A percentile compares a stretch with the other conserved stretches of the same genome.
phyloP scores from a whole-genome alignment of 352 stramenopile species.

The Globisporangium spinosum region DNA sequence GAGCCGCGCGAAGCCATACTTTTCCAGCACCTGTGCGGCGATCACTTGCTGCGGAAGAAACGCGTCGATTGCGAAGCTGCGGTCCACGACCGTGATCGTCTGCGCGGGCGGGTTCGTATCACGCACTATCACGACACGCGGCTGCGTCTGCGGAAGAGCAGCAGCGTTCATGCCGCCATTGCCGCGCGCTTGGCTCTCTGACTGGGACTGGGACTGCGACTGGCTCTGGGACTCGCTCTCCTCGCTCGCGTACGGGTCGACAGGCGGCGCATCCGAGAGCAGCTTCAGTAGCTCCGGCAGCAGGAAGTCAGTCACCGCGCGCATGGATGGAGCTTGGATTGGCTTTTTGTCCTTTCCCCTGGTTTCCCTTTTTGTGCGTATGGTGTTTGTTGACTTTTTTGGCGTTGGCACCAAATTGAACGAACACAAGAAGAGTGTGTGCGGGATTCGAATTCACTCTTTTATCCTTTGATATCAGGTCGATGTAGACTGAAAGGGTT shows the following conservation, averaged over 20 bases:
- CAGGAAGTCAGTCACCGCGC: slow-evolving; percentile 45
- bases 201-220: slow-evolving; percentile 4
- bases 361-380: background rate
- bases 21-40: slow-evolving; percentile 15
- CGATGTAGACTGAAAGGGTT: background rate
- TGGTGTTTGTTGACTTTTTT: background rate
- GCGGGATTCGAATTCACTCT: background rate
- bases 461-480: background rate
- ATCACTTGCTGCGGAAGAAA: slow-evolving; percentile 38
- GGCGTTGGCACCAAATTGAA: background rate
- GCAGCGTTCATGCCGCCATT: slow-evolving; percentile 14
- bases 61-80: slow-evolving; percentile 38
- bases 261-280: slow-evolving; percentile 31
- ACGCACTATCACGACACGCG: slow-evolving; percentile 51
- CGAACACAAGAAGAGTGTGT: background rate
- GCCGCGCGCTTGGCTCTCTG: slow-evolving; percentile 11
- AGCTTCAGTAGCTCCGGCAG: slow-evolving; percentile 52
- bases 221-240: slow-evolving; percentile 51
- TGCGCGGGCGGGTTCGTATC: slow-evolving; percentile 35
- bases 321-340: slow-evolving; percentile 12
- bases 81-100: slow-evolving; percentile 50
- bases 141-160: background rate
- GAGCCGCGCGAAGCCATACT: slow-evolving; percentile 33
- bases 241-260: slow-evolving; percentile 41
- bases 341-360: background rate